Evolutionary conservation across 2,329 filamentous ascomycete genomes (phyloP), one percentile per base, ranked within the genome.

Genomic region (Claviceps sp.): DNA sequence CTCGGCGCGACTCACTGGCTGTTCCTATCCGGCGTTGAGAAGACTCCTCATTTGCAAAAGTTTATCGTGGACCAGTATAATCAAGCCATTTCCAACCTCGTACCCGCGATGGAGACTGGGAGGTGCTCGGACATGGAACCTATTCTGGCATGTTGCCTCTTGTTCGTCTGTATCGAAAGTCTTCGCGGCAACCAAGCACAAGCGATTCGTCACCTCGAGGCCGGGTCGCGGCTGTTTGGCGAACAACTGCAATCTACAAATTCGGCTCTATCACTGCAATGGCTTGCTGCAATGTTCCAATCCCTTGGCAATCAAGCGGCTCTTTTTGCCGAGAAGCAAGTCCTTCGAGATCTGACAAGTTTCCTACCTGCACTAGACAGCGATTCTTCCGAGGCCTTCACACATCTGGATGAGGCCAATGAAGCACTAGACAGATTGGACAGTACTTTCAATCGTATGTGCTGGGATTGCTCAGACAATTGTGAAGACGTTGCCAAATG

Each of bases 201-300:
- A 41, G 50, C 50, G 22, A 46, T 51, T 5, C 50, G 50, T n/a
- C 50, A 51, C 30, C 50, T 51, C 22, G 43, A 47, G 8, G 50
- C 50, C 14, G 50, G 50, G 22, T 51, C 50, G 42, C 42, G 43
- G 30, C 22, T 51, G n/a, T 46, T 51, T 19, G 5, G 34, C 43
- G 43, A 51, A n/a, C 43, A 41, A 4, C 37, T 47, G 5, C 37
- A 41, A 19, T 46, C 22, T 3, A 40, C 10, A n/a, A 41, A 16
- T 14, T 46, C 50, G 2, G 37, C 26, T 24, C 22, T 37, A 13
- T 22, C 43, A 19, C 24, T 47, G 34, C 42, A 51, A 37, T 51
- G 50, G 50, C 50, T 51, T 40, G 50, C 43, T 19, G 42, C 43
- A 37, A 51, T 51, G 42, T 51, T 51, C n/a, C 50, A 51, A 22